phyloP scores from a whole-genome alignment of 148 eudicot genomes.

The Vaccinium vitisidaea region DNA sequence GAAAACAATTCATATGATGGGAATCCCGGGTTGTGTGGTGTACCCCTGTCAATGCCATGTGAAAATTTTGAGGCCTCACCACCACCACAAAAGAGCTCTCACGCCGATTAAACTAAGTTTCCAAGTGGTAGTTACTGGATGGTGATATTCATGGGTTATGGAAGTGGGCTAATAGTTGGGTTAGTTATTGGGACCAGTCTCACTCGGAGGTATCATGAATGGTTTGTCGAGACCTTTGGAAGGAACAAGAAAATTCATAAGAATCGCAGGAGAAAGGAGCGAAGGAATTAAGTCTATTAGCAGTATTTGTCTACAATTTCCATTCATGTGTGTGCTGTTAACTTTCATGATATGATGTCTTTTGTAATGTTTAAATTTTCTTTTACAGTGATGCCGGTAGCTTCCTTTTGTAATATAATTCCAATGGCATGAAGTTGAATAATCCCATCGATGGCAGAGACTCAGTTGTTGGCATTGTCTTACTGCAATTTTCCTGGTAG shows the following conservation, averaged over 20 bases:
- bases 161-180: slow-evolving; percentile 29
- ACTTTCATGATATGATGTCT: too few relatives aligned
- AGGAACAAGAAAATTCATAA: not conserved
- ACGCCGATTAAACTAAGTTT: not conserved
- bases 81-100: not conserved
- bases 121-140: slow-evolving; percentile 25
- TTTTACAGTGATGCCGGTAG: too few relatives aligned
- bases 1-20: slow-evolving; percentile 30
- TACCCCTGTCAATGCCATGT: not conserved
- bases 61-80: not conserved
- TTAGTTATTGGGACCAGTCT: slow-evolving; percentile 19
- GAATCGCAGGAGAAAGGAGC: not conserved
- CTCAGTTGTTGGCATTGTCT: too few relatives aligned
- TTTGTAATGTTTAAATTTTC: too few relatives aligned
- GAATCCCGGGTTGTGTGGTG: slow-evolving; percentile 35
- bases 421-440: too few relatives aligned
- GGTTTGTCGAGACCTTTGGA: slow-evolving; percentile 10
- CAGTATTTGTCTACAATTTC: too few relatives aligned
- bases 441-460: too few relatives aligned
- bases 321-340: too few relatives aligned
- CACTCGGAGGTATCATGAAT: not conserved
- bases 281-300: not conserved
- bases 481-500: too few relatives aligned
- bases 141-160: slow-evolving; percentile 22
- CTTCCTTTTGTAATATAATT: too few relatives aligned